Evolutionary conservation across 2,329 filamentous ascomycete species (phyloP).

Genomic region (Botryotinia globosa): DNA sequence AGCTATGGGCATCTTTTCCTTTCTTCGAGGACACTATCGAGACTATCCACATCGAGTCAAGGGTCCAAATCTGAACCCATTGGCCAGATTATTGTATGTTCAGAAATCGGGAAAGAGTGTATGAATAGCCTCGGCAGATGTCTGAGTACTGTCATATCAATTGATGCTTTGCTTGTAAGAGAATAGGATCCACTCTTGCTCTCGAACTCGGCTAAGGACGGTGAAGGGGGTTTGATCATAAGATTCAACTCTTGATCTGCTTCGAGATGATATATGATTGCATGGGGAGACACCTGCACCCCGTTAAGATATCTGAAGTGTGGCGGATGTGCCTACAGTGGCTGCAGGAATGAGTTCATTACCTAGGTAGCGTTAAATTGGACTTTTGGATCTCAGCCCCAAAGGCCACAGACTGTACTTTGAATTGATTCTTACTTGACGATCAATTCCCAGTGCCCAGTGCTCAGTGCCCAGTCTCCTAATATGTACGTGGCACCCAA

Average conservation of each 20-base stretch:
- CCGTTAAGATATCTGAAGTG: background rate
- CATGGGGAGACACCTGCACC: background rate
- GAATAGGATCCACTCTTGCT: background rate
- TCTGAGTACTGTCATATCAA: background rate
- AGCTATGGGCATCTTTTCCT: background rate
- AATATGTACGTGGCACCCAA: background rate
- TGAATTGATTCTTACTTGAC: background rate
- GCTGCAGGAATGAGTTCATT: background rate
- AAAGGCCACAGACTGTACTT: background rate
- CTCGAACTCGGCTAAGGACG: constrained; percentile 6
- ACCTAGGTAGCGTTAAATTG: constrained; percentile 2
- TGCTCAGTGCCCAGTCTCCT: background rate
- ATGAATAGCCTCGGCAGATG: background rate
- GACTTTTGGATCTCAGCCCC: background rate
- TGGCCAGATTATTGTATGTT: constrained; percentile 3
- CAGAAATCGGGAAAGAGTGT: background rate
- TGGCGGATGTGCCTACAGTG: background rate
- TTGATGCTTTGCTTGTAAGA: background rate
- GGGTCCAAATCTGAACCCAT: background rate
- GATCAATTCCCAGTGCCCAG: background rate
- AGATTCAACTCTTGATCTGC: background rate
- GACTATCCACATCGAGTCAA: background rate
- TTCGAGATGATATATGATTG: constrained; percentile 13
- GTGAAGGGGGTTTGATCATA: constrained; percentile 14
- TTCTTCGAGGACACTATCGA: background rate